phyloP scores from a whole-genome alignment of 23 red algal genomes.

The Gracilariopsis chorda region DNA sequence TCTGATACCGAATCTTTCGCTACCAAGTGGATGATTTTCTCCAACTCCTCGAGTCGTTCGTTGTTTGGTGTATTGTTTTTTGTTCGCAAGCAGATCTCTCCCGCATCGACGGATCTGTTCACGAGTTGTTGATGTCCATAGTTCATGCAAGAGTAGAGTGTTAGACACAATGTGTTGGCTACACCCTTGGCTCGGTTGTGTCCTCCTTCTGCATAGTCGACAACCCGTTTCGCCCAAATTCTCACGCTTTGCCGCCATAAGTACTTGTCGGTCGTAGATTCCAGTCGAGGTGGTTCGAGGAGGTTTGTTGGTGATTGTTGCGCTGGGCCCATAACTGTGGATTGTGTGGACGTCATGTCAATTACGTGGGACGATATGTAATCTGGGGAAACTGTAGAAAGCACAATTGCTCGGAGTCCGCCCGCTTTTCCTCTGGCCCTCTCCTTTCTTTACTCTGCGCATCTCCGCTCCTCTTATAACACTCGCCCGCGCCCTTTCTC shows the following conservation, averaged over 20 bases:
- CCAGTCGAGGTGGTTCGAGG: not conserved
- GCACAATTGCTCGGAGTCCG: too few relatives aligned
- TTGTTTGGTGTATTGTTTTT: too few relatives aligned
- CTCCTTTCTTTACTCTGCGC: too few relatives aligned
- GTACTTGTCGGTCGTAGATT: not conserved
- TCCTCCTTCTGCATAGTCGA: not conserved
- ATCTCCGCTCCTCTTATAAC: too few relatives aligned
- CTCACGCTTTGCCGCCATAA: not conserved
- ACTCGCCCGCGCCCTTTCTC: too few relatives aligned
- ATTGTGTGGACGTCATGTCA: too few relatives aligned
- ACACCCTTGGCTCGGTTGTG: not conserved
- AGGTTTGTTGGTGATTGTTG: not conserved
- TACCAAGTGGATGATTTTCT: not conserved
- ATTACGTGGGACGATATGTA: too few relatives aligned
- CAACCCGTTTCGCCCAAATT: not conserved
- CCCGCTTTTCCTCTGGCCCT: too few relatives aligned
- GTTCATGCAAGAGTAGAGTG: not conserved
- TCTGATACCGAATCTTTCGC: not conserved
- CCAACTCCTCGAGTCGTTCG: not conserved
- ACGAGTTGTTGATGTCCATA: not conserved
- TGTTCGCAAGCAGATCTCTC: not conserved
- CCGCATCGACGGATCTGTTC: not conserved
- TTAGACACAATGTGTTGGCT: not conserved
- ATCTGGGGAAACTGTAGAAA: too few relatives aligned
- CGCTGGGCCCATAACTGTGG: slow-evolving; percentile 17